Evolutionary conservation across 2,329 filamentous ascomycete species (phyloP).

Genomic region (Lojkania enalia): DNA sequence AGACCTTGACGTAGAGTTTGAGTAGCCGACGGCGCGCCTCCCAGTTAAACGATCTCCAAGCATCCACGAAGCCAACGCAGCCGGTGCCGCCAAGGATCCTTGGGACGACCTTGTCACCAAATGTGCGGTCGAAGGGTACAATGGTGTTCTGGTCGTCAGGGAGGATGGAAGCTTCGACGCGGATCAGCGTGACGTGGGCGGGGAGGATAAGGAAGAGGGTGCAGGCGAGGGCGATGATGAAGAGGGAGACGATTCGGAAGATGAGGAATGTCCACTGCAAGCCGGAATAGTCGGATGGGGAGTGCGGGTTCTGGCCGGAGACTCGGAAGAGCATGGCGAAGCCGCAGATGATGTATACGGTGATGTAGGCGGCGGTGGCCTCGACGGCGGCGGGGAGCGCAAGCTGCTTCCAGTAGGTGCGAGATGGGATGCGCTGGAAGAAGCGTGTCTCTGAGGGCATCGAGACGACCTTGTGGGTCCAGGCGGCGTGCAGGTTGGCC

Average conservation of each 20-base stretch:
- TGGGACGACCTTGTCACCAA: conserved; percentile 76
- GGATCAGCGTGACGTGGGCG: conserved; percentile 73
- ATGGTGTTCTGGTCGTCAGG: conserved; percentile 80
- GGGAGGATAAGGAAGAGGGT: conserved; percentile 76
- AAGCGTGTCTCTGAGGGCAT: conserved; percentile 61
- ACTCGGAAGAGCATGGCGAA: conserved; percentile 43
- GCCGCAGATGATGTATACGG: conserved; percentile 54
- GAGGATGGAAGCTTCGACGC: conserved; percentile 85
- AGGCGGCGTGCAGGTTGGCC: conserved; percentile 71
- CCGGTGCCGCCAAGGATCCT: conserved; percentile 73
- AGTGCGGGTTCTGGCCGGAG: conserved; percentile 36
- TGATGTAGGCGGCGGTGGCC: conserved; percentile 61
- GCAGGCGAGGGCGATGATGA: conserved; percentile 50
- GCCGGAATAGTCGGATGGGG: conserved; percentile 40
- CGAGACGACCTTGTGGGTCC: conserved; percentile 86
- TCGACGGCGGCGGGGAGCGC: conserved; percentile 69
- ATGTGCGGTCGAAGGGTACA: conserved; percentile 87
- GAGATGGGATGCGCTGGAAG: conserved; percentile 68
- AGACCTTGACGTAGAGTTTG: conserved; percentile 74
- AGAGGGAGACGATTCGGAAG: conserved; percentile 49
- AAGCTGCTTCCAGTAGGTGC: conserved; percentile 68
- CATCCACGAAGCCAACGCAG: conserved; percentile 71
- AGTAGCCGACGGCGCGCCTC: conserved; percentile 72
- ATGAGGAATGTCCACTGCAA: conserved; percentile 33
- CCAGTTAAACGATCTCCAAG: conserved; percentile 77